Base-by-base conservation (phyloP, 345 rosid species). In the Sonneratia alba region DNA sequence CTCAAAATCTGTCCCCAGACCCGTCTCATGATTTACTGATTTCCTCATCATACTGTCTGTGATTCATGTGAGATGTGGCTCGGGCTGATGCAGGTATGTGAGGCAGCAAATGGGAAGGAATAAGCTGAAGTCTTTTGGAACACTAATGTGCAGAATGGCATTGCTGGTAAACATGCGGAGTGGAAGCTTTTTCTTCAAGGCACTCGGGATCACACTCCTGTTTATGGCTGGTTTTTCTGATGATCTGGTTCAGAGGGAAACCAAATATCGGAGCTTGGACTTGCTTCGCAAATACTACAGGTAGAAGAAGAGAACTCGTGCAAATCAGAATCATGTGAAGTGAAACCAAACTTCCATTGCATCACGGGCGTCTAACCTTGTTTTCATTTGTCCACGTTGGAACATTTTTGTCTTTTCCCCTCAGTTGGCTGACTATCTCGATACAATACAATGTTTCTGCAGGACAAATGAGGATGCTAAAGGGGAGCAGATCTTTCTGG, bases 131-230 rank as follows among this genome's bases (percentile, higher is more conserved):
- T 87, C 88, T 70, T 85, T 87, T 0, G 91, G 88, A 67, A 86
- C 88, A 24, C 49, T 77, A 3, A 77, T 83, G 71, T 85, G 91
- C 69, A 75, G 75, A 73, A 83, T 83, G 86, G 87, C 88, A 7
- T 76, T 71, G 83, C 78, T 87, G 42, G 78, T 76, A 65, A 83
- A 80, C 74, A 75, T 77, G 40, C 87, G 88, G 19, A 72, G 74
- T 21, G 86, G 91, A 43, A 87, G 91, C 74, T 87, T 85, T 86
- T 87, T 87, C 87, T 87, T 87, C 77, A 85, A 87, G 86, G 86
- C 87, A 45, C 74, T 85, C 57, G 88, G 88, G 71, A 80, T 87
- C 74, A 85, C 88, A 24, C 83, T 87, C 59, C 32, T 87, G 72
- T 85, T 85, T 83, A 83, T 87, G 87, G 91, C 87, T 7, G 88